Base-by-base conservation (phyloP, 176 grass and related monocot genomes). In the Musa troglodytarum region DNA sequence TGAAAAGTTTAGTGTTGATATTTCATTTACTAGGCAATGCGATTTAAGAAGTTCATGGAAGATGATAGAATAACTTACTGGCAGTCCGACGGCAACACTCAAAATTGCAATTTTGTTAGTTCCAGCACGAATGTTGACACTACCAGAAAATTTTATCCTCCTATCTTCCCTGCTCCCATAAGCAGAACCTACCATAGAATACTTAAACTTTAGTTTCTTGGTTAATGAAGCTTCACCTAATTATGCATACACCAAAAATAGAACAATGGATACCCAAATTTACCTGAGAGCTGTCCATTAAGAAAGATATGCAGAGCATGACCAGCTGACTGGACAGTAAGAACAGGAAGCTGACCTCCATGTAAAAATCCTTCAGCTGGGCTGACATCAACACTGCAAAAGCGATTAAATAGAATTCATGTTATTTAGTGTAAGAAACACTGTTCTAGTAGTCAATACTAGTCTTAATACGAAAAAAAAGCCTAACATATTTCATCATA, bases 111-210 rank as follows among this genome's bases (percentile, higher is more conserved):
- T 75, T 81, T 83, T 91, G 77, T 99, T 99, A 58, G 79, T 86
- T 79, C 96, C 91, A 1, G 88, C 86, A 84, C 86, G 96, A 63
- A 95, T 86, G 77, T 99, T 94, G 69, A 78, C 82, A 74, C 81
- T 69, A 6, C 86, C 91, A 61, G 76, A 90, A 72, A 92, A 99
- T 79, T 83, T 86, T 22, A 99, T 89, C 75, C 85, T 87, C 59
- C 87, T 85, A 84, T 94, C 84, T 88, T 99, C 91, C 87, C 96
- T 95, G n/a, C 71, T 89, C 79, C 96, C 96, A 86, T 89, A 95
- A 74, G 91, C 82, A 89, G 96, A 99, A 78, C 86, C 96, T 99
- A 71, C 12, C 63, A 24, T 15, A 51, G 52, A 9, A 50, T 20
- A 12, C 17, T 61, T 67, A 13, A 66, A 75, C 55, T 76, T 81